phyloP scores from a whole-genome alignment of 164 flowering plant genomes.

The Magnolia officinalis region DNA sequence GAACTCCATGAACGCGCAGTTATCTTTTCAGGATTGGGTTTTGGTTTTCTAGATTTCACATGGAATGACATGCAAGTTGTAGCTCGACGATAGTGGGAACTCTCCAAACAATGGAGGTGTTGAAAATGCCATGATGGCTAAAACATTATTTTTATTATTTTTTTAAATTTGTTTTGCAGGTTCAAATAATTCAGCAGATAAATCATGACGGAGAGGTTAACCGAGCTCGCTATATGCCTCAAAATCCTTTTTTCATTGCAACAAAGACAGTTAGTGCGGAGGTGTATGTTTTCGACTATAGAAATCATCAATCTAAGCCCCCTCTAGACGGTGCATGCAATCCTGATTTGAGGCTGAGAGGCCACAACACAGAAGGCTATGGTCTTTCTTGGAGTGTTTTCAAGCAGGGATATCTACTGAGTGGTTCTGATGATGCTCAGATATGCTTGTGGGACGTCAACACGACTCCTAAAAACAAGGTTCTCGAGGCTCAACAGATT shows the following conservation, averaged over 20 bases:
- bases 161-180: slow-evolving; percentile 37
- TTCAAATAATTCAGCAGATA: slow-evolving; percentile 92
- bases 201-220: slow-evolving; percentile 96
- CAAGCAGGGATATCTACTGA: slow-evolving; percentile 79
- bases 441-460: slow-evolving; percentile 92
- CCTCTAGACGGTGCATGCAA: slow-evolving; percentile 73
- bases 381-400: slow-evolving; percentile 93
- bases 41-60: not conserved
- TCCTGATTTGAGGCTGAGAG: slow-evolving; percentile 89
- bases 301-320: slow-evolving; percentile 88
- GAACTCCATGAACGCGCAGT: too few relatives aligned
- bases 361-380: slow-evolving; percentile 91
- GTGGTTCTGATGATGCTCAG: slow-evolving; percentile 98
- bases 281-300: slow-evolving; percentile 86
- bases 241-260: slow-evolving; percentile 78
- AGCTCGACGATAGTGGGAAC: not conserved
- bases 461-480: slow-evolving; percentile 76
- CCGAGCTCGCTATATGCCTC: slow-evolving; percentile 96
- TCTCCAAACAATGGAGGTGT: not conserved
- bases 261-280: slow-evolving; percentile 90
- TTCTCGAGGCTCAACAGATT: slow-evolving; percentile 80
- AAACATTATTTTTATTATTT: not conserved
- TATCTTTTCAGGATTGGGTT: not conserved
- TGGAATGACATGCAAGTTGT: not conserved
- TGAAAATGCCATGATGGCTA: not conserved